phyloP scores from a whole-genome alignment of 805 yeast genomes.

The Zygosaccharomyces lentus region DNA sequence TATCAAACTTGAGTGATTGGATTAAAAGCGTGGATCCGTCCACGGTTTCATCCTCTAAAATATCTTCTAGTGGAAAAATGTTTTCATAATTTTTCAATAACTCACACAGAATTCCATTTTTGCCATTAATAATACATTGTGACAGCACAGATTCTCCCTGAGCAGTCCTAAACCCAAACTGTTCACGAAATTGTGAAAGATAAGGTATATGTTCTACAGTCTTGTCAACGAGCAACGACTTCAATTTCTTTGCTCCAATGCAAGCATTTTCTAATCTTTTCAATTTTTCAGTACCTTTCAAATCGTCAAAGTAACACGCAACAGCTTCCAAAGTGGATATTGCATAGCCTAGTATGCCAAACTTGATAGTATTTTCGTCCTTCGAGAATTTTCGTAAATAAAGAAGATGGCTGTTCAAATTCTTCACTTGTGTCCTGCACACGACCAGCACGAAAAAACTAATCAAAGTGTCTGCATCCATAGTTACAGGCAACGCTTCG shows the following conservation, averaged over 20 bases:
- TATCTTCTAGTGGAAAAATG: conserved; percentile 60
- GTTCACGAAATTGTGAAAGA: conserved; percentile 23
- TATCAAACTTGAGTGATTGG: conserved; percentile 56
- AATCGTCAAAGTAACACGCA: conserved; percentile 50
- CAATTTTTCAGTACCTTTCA: conserved; percentile 6
- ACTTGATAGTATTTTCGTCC: conserved; percentile 38
- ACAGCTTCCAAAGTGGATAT: conserved; percentile 83
- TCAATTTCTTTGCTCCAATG: background rate
- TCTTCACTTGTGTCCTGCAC: conserved; percentile 52
- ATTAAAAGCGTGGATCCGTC: conserved; percentile 54
- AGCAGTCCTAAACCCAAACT: conserved; percentile 40
- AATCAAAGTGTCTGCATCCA: conserved; percentile 80
- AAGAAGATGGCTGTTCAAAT: conserved; percentile 58
- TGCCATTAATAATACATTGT: conserved; percentile 52
- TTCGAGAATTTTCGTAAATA: conserved; percentile 61
- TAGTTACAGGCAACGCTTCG: conserved; percentile 25
- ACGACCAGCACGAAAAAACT: conserved; percentile 70
- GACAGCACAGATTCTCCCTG: conserved; percentile 71
- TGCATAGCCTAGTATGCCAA: conserved; percentile 71
- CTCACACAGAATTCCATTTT: conserved; percentile 42
- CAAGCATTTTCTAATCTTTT: conserved; percentile 4
- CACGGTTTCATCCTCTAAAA: conserved; percentile 58
- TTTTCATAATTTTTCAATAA: conserved; percentile 44
- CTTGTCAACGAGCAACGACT: conserved; percentile 4
- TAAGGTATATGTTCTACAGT: conserved; percentile 14